Evolutionary conservation across 768 basidiomycete genomes (phyloP).

Genomic region (Naganishia randhawae): DNA sequence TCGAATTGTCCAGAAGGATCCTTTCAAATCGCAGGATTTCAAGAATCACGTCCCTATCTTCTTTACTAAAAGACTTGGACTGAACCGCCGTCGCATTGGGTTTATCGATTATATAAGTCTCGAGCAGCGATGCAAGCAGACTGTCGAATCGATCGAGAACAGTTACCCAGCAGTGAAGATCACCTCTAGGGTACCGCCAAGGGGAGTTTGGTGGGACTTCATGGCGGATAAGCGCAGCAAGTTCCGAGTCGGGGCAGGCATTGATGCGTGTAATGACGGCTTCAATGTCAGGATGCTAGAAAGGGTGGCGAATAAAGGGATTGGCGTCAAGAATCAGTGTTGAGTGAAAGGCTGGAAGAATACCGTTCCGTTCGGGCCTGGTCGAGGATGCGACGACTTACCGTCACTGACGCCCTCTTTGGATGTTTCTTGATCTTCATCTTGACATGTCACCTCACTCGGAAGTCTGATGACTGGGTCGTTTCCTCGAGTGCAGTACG

Average conservation of each 20-base stretch:
- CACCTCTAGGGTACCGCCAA: constrained; percentile 95
- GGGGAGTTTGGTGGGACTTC: constrained; percentile 36
- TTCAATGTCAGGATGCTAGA: constrained; percentile 54
- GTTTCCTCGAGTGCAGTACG: background rate
- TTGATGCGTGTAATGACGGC: constrained; percentile 71
- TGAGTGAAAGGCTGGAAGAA: background rate
- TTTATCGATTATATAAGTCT: constrained; percentile 75
- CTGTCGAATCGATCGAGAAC: constrained; percentile 93
- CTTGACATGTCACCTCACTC: constrained; percentile 26
- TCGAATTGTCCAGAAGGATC: constrained; percentile 90
- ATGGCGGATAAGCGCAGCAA: constrained; percentile 56
- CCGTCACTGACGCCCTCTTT: constrained; percentile 37
- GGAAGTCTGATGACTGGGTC: background rate
- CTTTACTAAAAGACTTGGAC: constrained; percentile 68
- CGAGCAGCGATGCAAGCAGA: constrained; percentile 75
- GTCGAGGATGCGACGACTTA: too few relatives aligned
- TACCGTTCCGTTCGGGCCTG: background rate
- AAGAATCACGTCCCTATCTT: constrained; percentile 68
- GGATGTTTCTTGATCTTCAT: constrained; percentile 47
- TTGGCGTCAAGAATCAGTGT: background rate
- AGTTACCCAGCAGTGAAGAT: constrained; percentile 93
- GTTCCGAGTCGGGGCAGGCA: constrained; percentile 65
- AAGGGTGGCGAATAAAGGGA: background rate
- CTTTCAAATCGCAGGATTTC: constrained; percentile 85
- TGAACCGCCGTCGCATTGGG: constrained; percentile 56